Percentiles rank a stretch among this genome's conserved stretches.
Evolutionary conservation across 192 early-diverging fungal species (phyloP).

Genomic region (Gaertneriomyces semiglobifer): DNA sequence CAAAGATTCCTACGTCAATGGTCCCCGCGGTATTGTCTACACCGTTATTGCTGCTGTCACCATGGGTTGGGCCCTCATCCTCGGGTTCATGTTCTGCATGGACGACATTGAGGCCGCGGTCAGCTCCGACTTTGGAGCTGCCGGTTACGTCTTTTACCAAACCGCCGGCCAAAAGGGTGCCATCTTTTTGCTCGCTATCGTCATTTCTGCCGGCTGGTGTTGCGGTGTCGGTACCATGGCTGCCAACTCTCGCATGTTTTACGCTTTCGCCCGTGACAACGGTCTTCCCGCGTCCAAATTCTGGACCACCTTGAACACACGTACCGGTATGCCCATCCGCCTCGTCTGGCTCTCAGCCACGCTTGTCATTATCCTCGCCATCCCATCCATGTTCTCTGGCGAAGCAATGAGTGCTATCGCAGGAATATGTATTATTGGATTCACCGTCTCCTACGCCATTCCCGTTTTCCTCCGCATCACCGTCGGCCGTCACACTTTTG

Average conservation of each 20-base stretch:
- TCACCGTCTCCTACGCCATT: conserved; percentile 46
- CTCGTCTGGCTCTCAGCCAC: conserved; percentile 43
- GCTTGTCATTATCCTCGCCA: conserved; percentile 35
- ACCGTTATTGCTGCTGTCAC: conserved; percentile 33
- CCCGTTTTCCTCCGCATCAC: conserved; percentile 45
- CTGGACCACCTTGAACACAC: conserved; percentile 36
- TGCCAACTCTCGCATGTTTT: conserved; percentile 49
- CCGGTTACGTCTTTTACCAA: conserved; percentile 37
- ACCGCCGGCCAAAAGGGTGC: conserved; percentile 34
- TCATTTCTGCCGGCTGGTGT: conserved; percentile 35
- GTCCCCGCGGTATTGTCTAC: conserved; percentile 37
- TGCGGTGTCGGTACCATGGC: conserved; percentile 42
- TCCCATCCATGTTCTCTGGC: conserved; percentile 41
- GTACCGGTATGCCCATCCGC: conserved; percentile 42
- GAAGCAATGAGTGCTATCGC: conserved; percentile 33
- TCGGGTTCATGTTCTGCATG: conserved; percentile 35
- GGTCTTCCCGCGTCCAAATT: conserved; percentile 41
- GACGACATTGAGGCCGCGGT: conserved; percentile 15
- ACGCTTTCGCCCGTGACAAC: conserved; percentile 53
- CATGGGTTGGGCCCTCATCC: conserved; percentile 41
- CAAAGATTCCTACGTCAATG: conserved; percentile 36
- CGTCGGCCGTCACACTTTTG: conserved; percentile 33
- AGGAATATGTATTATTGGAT: conserved; percentile 39
- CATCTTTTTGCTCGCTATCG: conserved; percentile 38
- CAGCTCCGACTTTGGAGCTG: conserved; percentile 15